Evolutionary conservation across 106 monocot species (phyloP).

Genomic region (Allium fistulosum): DNA sequence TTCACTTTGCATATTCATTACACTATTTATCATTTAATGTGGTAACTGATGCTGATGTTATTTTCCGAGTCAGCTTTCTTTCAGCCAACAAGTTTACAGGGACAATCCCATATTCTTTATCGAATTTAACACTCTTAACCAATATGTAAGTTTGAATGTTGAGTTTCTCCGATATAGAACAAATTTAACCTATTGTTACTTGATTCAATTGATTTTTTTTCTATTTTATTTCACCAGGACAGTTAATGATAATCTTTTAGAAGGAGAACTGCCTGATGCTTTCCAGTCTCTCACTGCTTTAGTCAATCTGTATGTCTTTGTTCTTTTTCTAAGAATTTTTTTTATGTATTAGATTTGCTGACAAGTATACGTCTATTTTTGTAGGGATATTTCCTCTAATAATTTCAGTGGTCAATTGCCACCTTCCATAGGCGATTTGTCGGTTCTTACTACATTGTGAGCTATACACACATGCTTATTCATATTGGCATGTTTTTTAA

Average conservation of each 20-base stretch:
- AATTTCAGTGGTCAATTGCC: conserved; percentile 74
- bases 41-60: background rate
- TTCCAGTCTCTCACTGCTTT: conserved; percentile 59
- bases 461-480: conserved; percentile 6
- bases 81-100: conserved; percentile 74
- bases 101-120: conserved; percentile 63
- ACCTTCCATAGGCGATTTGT: conserved; percentile 61
- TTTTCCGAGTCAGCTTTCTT: conserved; percentile 50
- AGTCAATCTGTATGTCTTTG: conserved; percentile 56
- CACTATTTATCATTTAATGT: background rate
- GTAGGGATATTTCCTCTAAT: conserved; percentile 82
- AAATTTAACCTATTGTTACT: background rate
- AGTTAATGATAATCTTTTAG: conserved; percentile 55
- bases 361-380: conserved; percentile 1
- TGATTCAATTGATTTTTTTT: background rate
- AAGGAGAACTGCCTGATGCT: conserved; percentile 72
- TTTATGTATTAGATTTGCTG: background rate
- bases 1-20: background rate
- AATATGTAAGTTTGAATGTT: conserved; percentile 42
- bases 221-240: conserved; percentile 36
- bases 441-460: conserved; percentile 69
- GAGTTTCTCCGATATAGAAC: no score
- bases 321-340: conserved; percentile 2
- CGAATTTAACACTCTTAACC: conserved; percentile 41
- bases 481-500: background rate